Percentiles rank a stretch among this genome's conserved stretches.
Conservation (phyloP, 768 basidiomycete genomes). For the Lyophyllum decastes region DNA sequence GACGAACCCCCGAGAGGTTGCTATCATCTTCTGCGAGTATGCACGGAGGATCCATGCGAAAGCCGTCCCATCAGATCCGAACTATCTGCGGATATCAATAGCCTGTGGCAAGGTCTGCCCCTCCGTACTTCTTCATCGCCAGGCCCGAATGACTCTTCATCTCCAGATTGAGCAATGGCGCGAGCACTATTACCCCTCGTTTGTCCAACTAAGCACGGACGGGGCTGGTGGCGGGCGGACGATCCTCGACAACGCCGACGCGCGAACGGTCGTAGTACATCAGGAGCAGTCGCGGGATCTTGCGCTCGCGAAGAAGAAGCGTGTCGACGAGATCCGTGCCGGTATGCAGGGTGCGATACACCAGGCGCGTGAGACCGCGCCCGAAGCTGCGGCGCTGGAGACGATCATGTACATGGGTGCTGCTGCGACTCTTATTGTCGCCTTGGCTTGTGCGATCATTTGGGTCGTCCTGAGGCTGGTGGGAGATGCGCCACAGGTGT, state of each 20-base stretch:
- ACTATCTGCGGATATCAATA: constrained; percentile 79
- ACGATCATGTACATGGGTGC: constrained; percentile 30
- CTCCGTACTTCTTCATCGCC: background rate
- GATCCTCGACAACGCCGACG: constrained; percentile 50
- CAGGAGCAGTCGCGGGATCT: constrained; percentile 44
- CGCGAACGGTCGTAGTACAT: constrained; percentile 53
- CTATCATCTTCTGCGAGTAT: constrained; percentile 83
- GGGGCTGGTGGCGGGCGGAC: constrained; percentile 18
- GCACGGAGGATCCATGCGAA: constrained; percentile 83
- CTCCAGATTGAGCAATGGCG: constrained; percentile 88
- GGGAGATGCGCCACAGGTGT: constrained; percentile 1
- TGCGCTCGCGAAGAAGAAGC: constrained; percentile 31
- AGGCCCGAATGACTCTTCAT: constrained; percentile 11
- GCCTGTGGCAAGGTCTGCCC: constrained; percentile 76
- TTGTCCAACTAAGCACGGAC: constrained; percentile 51
- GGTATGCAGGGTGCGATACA: constrained; percentile 4
- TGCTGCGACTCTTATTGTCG: constrained; percentile 13
- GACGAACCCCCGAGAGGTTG: constrained; percentile 90
- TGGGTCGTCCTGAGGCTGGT: constrained; percentile 13
- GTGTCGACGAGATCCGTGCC: constrained; percentile 27
- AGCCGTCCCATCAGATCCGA: constrained; percentile 80
- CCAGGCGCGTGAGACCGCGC: background rate
- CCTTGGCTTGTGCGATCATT: constrained; percentile 9
- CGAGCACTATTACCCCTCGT: constrained; percentile 92
- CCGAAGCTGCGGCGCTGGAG: constrained; percentile 21